phyloP scores from a whole-genome alignment of 306 rosid genomes.

The Comarum palustre region DNA sequence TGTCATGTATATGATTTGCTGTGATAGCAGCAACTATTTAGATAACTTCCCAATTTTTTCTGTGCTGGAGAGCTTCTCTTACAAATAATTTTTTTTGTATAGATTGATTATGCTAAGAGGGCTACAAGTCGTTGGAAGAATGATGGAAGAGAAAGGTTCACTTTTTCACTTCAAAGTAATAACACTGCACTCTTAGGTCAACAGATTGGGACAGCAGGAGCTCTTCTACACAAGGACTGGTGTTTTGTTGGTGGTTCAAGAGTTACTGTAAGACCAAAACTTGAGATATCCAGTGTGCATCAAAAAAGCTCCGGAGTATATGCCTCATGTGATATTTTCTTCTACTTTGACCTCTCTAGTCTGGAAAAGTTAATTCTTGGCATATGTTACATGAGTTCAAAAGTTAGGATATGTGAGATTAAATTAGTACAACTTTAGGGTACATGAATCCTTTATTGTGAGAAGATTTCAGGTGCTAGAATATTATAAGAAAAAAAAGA shows the following conservation, averaged over 20 bases:
- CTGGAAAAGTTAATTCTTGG: slow-evolving; percentile 1
- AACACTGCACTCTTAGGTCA: slow-evolving; percentile 39
- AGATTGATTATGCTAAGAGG: slow-evolving; percentile 49
- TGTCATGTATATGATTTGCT: neutral
- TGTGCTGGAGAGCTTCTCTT: slow-evolving; percentile 16
- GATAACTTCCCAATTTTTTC: neutral
- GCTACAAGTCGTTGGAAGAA: slow-evolving; percentile 29
- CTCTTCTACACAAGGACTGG: slow-evolving; percentile 46
- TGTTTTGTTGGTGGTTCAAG: slow-evolving; percentile 78
- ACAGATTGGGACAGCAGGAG: slow-evolving; percentile 23
- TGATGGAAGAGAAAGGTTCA: slow-evolving; percentile 32
- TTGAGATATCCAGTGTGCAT: slow-evolving; percentile 33
- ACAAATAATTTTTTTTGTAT: slow-evolving; percentile 26
- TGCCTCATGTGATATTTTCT: slow-evolving; percentile 65
- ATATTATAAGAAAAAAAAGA: neutral
- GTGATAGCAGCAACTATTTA: neutral
- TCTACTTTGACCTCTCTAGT: slow-evolving; percentile 12
- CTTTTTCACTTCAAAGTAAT: slow-evolving; percentile 37
- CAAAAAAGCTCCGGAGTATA: slow-evolving; percentile 40
- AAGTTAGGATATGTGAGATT: neutral
- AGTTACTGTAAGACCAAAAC: slow-evolving; percentile 47
- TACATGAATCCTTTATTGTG: neutral
- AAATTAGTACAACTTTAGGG: neutral
- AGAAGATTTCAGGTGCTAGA: neutral
- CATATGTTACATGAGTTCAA: neutral